phyloP scores from a whole-genome alignment of 805 yeast species.

The Myxozyma geophila region DNA sequence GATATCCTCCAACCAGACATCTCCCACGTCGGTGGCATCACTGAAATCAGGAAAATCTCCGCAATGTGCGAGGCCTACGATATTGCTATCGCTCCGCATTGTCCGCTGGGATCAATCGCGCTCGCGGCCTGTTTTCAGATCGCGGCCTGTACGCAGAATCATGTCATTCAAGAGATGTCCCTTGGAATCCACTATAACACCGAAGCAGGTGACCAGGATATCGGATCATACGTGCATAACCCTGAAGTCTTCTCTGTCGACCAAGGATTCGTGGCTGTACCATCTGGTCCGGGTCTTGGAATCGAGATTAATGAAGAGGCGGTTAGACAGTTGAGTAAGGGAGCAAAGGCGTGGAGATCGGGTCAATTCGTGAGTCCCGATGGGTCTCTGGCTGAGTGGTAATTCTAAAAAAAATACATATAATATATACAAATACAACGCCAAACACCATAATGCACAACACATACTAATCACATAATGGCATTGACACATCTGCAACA shows the following conservation, averaged over 20 bases:
- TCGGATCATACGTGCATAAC: slow-evolving; percentile 39
- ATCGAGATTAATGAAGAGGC: slow-evolving; percentile 37
- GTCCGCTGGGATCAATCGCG: slow-evolving; percentile 44
- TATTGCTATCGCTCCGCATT: slow-evolving; percentile 43
- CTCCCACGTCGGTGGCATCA: slow-evolving; percentile 43
- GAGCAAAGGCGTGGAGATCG: slow-evolving; percentile 30
- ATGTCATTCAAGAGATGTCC: slow-evolving; percentile 42
- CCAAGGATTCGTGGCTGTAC: slow-evolving; percentile 39
- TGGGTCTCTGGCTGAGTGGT: slow-evolving; percentile 31
- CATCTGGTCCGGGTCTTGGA: slow-evolving; percentile 42
- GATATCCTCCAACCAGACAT: slow-evolving; percentile 44
- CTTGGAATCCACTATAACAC: slow-evolving; percentile 42
- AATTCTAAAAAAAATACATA: background rate
- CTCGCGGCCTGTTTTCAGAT: slow-evolving; percentile 43
- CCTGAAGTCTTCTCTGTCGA: slow-evolving; percentile 39
- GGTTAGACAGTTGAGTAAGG: slow-evolving; percentile 22
- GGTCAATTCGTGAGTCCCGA: slow-evolving; percentile 24
- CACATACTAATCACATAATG: background rate
- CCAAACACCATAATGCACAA: background rate
- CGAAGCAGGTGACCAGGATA: slow-evolving; percentile 38
- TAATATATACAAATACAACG: background rate
- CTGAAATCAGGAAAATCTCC: slow-evolving; percentile 42
- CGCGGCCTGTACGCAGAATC: slow-evolving; percentile 39
- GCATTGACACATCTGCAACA: background rate
- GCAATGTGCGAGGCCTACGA: slow-evolving; percentile 44